Percentiles rank a stretch among this genome's conserved stretches.
Conservation (phyloP, 371 early-diverging fungal genomes). For the Phascolomyces articulosus region DNA sequence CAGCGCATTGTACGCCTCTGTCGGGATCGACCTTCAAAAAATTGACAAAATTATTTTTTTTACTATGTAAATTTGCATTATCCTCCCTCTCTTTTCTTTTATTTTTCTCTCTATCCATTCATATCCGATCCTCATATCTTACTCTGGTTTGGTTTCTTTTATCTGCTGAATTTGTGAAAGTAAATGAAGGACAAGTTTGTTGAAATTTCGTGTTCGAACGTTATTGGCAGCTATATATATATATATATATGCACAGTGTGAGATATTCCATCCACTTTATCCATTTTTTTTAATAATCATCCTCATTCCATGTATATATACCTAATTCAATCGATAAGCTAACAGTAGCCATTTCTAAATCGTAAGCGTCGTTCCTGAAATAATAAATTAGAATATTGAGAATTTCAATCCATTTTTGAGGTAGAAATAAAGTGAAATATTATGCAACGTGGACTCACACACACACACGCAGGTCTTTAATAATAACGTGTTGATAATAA, state of each 20-base stretch:
- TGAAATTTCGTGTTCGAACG: constrained; percentile 67
- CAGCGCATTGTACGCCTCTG: constrained; percentile 70
- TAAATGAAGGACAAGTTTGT: constrained; percentile 61
- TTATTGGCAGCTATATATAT: constrained; percentile 75
- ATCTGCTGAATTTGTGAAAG: constrained; percentile 60
- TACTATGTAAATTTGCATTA: not conserved
- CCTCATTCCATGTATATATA: constrained; percentile 12
- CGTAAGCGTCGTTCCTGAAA: constrained; percentile 72
- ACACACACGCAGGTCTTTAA: not conserved
- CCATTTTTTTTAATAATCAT: too few relatives aligned
- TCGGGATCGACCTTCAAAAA: constrained; percentile 35
- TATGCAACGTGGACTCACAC: not conserved
- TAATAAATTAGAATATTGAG: not conserved
- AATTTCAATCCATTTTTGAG: too few relatives aligned
- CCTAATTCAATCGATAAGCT: constrained; percentile 68
- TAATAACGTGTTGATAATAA: too few relatives aligned
- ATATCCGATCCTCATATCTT: constrained; percentile 18
- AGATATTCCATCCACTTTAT: too few relatives aligned
- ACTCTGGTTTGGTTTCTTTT: constrained; percentile 49
- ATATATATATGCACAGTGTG: too few relatives aligned
- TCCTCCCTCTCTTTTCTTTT: not conserved
- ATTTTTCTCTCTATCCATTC: not conserved
- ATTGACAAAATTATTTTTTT: not conserved
- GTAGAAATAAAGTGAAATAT: not conserved
- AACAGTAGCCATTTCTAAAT: constrained; percentile 72